Conservation (phyloP, 2,329 filamentous ascomycete species). For the Fusarium continuum region DNA sequence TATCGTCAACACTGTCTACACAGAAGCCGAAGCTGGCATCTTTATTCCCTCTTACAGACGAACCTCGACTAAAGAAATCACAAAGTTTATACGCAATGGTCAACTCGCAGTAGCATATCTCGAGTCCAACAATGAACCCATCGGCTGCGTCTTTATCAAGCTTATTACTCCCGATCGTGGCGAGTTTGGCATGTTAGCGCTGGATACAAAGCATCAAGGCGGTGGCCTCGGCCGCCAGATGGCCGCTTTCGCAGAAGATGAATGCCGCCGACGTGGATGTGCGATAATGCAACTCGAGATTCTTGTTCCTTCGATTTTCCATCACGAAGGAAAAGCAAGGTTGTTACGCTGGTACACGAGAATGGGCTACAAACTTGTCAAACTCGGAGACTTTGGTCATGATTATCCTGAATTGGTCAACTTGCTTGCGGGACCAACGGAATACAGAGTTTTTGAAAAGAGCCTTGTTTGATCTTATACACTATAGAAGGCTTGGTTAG, state of each 20-base stretch:
- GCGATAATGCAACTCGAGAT: slow-evolving; percentile 45
- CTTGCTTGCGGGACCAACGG: slow-evolving; percentile 40
- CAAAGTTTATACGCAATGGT: slow-evolving; percentile 30
- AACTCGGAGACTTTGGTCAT: slow-evolving; percentile 39
- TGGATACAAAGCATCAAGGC: slow-evolving; percentile 38
- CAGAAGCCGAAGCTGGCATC: slow-evolving; percentile 40
- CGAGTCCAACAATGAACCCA: not conserved
- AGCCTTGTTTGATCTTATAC: not conserved
- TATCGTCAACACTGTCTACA: slow-evolving; percentile 44
- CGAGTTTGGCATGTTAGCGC: slow-evolving; percentile 44
- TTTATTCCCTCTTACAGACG: slow-evolving; percentile 43
- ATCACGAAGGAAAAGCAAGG: slow-evolving; percentile 42
- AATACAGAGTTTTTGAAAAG: slow-evolving; percentile 46
- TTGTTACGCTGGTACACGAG: slow-evolving; percentile 44
- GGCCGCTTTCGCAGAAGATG: slow-evolving; percentile 42
- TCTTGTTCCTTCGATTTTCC: slow-evolving; percentile 41
- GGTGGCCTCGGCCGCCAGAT: slow-evolving; percentile 40
- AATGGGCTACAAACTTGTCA: slow-evolving; percentile 43
- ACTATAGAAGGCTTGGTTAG: too few relatives aligned
- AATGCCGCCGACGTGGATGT: slow-evolving; percentile 42
- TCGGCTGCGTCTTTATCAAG: slow-evolving; percentile 45
- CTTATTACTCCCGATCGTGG: slow-evolving; percentile 30
- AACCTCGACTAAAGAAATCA: slow-evolving; percentile 36
- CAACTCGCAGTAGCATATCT: slow-evolving; percentile 41
- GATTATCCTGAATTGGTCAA: slow-evolving; percentile 44